Evolutionary conservation across 2,329 filamentous ascomycete genomes (phyloP).

Genomic region (Lecanicillium sp.): DNA sequence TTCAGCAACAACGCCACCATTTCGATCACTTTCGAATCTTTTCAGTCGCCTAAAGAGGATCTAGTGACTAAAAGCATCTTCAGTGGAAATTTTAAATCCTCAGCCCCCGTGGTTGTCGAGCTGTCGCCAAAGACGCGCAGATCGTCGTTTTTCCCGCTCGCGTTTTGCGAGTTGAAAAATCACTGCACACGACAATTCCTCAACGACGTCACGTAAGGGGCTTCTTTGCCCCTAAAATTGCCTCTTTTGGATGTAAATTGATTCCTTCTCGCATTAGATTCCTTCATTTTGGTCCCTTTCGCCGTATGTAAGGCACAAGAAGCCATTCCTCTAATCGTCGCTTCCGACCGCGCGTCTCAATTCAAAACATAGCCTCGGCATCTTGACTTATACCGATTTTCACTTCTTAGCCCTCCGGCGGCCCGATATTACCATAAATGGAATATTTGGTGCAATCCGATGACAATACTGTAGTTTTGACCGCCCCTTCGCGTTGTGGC

Average conservation of each 20-base stretch:
- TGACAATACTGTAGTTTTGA: too few species aligned
- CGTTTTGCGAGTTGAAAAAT: conserved; percentile 9
- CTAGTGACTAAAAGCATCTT: neutral
- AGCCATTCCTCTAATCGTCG: neutral
- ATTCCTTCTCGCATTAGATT: neutral
- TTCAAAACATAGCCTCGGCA: neutral
- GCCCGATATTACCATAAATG: neutral
- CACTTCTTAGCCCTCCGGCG: too few species aligned
- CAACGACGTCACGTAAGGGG: too few species aligned
- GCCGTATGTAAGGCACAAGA: neutral
- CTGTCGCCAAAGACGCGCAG: neutral
- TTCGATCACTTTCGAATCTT: neutral
- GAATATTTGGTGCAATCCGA: too few species aligned
- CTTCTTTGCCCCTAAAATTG: too few species aligned
- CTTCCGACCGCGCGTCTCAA: neutral
- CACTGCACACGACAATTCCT: neutral
- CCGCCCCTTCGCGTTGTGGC: neutral
- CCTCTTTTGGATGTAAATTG: too few species aligned
- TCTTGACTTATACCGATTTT: conserved; percentile 13
- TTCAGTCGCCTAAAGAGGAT: conserved; percentile 1
- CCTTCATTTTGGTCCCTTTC: neutral
- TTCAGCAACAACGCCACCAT: conserved; percentile 10
- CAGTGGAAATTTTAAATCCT: conserved; percentile 2
- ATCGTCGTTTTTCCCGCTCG: conserved; percentile 14
- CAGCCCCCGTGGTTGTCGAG: neutral